Base-by-base conservation (phyloP, 768 basidiomycete genomes). In the Tremella fuciformis region DNA sequence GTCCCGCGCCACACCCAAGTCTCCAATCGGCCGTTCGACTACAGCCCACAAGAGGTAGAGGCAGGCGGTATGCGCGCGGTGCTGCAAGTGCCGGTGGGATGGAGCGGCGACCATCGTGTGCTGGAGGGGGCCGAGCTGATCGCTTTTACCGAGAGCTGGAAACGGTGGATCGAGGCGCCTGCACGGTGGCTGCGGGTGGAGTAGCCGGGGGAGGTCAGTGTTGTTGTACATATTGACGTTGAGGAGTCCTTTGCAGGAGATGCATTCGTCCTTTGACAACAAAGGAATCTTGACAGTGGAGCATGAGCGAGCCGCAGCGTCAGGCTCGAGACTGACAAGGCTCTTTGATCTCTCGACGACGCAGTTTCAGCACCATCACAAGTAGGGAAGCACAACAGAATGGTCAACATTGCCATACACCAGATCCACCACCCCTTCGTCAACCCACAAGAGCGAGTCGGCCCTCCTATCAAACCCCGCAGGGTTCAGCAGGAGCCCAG, bases 71-170 rank as follows among this genome's bases (percentile, higher is more conserved):
- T 40, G 34, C 53, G 41, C 53, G 67, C 67, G 18, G 69, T 71
- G 15, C 48, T 74, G 50, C 53, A 61, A 26, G 60, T 51, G 50
- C 59, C 65, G 18, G 72, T 74, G 0, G 69, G 69, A 3, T 74
- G 72, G 72, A 69, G 67, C 56, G 72, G 67, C 18, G 72, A 74
- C 64, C 72, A 74, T 66, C 53, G 72, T 15, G 62, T 74, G 67
- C 56, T 74, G n/a, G 72, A 74, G 58, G 72, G 72, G 11, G 72
- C 69, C 2, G 72, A 74, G 39, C 53, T 74, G 18, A 74, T 74
- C 18, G 65, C 69, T 1, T 74, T 74, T 53, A 74, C 72, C 13
- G 69, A 74, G 53, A 74, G 59, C 29, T 74, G 72, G 72, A 74
- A 69, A 55, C 64, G 53, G 40, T 71, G 65, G 40, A 65, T 74